Percentiles rank a stretch among this genome's conserved stretches.
These are phyloP conservation scores for Trypanosoma melophagium DNA, from an alignment of 208 protist species.

Conservation along the genomic window DNA sequence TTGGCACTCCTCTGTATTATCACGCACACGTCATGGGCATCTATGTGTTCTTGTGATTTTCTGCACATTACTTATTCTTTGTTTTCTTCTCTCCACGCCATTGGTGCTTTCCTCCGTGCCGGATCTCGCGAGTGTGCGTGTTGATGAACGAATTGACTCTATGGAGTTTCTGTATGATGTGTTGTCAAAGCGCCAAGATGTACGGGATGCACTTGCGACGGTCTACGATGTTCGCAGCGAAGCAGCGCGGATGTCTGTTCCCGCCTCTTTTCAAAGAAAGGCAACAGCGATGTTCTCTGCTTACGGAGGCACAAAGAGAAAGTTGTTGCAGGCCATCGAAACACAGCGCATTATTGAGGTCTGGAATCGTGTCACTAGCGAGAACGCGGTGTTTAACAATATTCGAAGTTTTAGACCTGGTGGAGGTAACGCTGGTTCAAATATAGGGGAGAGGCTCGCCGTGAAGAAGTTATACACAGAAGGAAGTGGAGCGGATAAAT, in stretches of 20 bases:
- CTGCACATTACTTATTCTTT: conserved; percentile 1
- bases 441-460: background rate
- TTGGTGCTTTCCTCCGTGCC: too few relatives aligned
- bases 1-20: background rate
- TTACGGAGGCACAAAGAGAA: conserved; percentile 15
- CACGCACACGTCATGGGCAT: background rate
- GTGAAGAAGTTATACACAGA: conserved; percentile 19
- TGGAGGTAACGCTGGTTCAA: conserved; percentile 4
- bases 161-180: background rate
- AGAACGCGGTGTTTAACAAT: conserved; percentile 37
- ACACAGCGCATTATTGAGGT: conserved; percentile 31
- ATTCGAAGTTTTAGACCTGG: conserved; percentile 34
- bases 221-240: conserved; percentile 26
- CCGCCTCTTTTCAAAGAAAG: conserved; percentile 13
- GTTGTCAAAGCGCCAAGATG: background rate
- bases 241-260: conserved; percentile 12
- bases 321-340: conserved; percentile 16
- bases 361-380: conserved; percentile 26
- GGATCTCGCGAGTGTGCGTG: background rate
- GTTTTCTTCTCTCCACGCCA: background rate
- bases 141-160: conserved; percentile 1
- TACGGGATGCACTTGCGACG: background rate
- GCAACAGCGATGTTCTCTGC: conserved; percentile 31
- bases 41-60: background rate
- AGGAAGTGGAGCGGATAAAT: conserved; percentile 14